These are phyloP conservation scores for Alloteropsis semialata DNA, from an alignment of 176 grass and related monocot species.

Conservation along the genomic window DNA sequence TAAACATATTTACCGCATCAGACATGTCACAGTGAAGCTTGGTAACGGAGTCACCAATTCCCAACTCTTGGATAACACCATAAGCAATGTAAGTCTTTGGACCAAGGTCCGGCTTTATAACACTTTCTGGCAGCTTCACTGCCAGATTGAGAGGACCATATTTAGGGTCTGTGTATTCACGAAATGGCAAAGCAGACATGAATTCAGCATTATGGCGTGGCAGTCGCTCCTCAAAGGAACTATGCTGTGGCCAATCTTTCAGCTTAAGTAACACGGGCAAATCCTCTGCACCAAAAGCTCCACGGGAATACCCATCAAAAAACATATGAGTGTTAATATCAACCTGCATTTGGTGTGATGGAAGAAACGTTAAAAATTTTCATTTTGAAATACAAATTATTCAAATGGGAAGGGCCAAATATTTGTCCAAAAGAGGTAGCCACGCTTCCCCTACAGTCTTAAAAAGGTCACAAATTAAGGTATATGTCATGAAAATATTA, in stretches of 20 bases:
- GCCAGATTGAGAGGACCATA: slow-evolving; percentile 77
- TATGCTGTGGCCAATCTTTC: slow-evolving; percentile 74
- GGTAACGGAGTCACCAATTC: slow-evolving; percentile 82
- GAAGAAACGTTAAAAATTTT: not conserved
- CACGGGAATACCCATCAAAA: slow-evolving; percentile 66
- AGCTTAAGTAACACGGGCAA: slow-evolving; percentile 79
- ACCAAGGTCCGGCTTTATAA: slow-evolving; percentile 69
- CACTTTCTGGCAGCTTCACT: slow-evolving; percentile 33
- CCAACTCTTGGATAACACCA: slow-evolving; percentile 72
- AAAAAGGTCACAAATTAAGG: not conserved
- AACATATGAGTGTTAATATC: slow-evolving; percentile 67
- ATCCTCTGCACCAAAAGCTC: slow-evolving; percentile 4
- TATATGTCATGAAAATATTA: not conserved
- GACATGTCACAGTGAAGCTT: slow-evolving; percentile 94
- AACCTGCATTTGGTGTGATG: slow-evolving; percentile 27
- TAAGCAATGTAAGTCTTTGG: slow-evolving; percentile 95
- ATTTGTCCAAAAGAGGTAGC: not conserved
- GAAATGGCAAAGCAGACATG: slow-evolving; percentile 71
- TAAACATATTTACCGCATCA: slow-evolving; percentile 60
- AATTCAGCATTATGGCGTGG: slow-evolving; percentile 75
- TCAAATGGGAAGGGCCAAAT: not conserved
- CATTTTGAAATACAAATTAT: not conserved
- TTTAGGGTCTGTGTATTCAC: slow-evolving; percentile 67
- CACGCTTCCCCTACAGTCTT: not conserved
- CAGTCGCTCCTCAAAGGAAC: slow-evolving; percentile 65